Evolutionary conservation across 2,329 filamentous ascomycete species (phyloP).

Genomic region (Chaetomium olivaceum): DNA sequence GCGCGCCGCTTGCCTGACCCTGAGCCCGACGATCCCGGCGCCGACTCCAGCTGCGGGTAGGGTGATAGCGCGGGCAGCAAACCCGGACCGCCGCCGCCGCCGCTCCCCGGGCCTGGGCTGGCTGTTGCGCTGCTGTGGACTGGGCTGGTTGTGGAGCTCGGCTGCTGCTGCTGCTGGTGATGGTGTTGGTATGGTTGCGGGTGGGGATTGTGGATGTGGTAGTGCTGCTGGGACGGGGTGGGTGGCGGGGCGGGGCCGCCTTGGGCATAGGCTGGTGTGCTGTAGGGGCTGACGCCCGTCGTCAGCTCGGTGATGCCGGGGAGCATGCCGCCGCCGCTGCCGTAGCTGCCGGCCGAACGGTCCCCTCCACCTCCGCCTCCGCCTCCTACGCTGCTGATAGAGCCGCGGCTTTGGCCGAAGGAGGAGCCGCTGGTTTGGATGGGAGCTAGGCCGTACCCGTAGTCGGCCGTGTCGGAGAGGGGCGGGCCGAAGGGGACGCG

Average conservation of each 20-base stretch:
- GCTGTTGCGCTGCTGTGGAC: not conserved
- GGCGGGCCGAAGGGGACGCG: slow-evolving; percentile 34
- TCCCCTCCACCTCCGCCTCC: too few relatives aligned
- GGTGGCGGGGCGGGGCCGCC: slow-evolving; percentile 25
- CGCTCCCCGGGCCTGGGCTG: not conserved
- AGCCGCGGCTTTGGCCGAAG: not conserved
- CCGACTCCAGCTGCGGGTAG: slow-evolving; percentile 36
- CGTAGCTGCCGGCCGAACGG: not conserved
- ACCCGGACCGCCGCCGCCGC: not conserved
- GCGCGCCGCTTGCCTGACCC: slow-evolving; percentile 49
- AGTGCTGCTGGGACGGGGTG: not conserved
- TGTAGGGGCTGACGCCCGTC: slow-evolving; percentile 63
- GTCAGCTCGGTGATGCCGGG: slow-evolving; percentile 63
- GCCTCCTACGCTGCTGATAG: not conserved
- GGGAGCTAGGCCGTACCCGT: slow-evolving; percentile 51
- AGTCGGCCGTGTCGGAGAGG: slow-evolving; percentile 38
- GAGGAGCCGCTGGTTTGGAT: slow-evolving; percentile 43
- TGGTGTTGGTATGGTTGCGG: slow-evolving; percentile 6
- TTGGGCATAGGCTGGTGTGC: slow-evolving; percentile 54
- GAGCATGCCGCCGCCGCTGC: slow-evolving; percentile 36
- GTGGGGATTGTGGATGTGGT: not conserved
- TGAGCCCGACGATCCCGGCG: not conserved
- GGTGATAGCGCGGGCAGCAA: slow-evolving; percentile 38
- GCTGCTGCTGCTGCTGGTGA: not conserved
- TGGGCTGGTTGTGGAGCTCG: slow-evolving; percentile 18